phyloP scores from a whole-genome alignment of 2,329 filamentous ascomycete genomes.

The Biscogniauxia marginata region DNA sequence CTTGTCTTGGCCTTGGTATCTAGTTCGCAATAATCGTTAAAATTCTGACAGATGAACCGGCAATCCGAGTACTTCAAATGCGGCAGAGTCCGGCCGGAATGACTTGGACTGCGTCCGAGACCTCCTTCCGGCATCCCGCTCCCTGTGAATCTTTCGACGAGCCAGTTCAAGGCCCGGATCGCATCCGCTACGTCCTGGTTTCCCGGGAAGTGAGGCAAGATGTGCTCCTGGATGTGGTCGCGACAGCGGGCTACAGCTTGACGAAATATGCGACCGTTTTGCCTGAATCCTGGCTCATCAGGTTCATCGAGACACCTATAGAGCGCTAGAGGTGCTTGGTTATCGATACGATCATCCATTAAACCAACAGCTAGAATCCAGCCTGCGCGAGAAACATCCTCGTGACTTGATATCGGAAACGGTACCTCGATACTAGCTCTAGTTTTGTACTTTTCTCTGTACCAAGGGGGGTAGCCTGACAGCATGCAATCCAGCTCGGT shows the following conservation, averaged over 20 bases:
- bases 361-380: conserved; percentile 2
- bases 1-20: not conserved
- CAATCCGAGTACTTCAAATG: not conserved
- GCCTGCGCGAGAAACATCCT: not conserved
- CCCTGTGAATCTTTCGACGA: not conserved
- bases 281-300: not conserved
- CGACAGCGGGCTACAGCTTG: conserved; percentile 1
- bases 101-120: not conserved
- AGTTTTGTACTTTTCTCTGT: not conserved
- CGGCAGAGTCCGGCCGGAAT: not conserved
- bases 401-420: conserved; percentile 2
- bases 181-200: not conserved
- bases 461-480: conserved; percentile 1
- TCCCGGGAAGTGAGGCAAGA: not conserved
- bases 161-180: not conserved
- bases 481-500: conserved; percentile 1
- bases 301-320: not conserved
- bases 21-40: conserved; percentile 1
- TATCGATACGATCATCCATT: not conserved
- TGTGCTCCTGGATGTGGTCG: conserved; percentile 1
- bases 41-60: conserved; percentile 3
- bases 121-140: not conserved
- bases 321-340: not conserved
- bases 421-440: not conserved
- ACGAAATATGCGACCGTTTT: conserved; percentile 1